Base-by-base conservation (phyloP, 2,329 filamentous ascomycete genomes). In the Trichocomaceae sp. region DNA sequence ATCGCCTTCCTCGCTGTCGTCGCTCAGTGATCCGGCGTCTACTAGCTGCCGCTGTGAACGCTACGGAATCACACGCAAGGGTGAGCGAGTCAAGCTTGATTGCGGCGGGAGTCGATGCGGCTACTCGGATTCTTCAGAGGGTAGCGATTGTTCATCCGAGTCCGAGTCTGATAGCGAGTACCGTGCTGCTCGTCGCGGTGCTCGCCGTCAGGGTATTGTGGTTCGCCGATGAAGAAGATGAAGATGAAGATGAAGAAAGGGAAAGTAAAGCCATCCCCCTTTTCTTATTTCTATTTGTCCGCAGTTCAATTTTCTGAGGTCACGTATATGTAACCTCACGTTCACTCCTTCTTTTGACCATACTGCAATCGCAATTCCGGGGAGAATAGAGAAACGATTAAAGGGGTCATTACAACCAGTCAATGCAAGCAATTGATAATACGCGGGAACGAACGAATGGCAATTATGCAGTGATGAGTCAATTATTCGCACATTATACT, bases 11-110 rank as follows among this genome's bases (percentile, higher is more conserved):
- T 79, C 87, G 63, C 85, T 86, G 54, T 87, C 85, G 64, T 91
- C 89, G 72, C 90, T 83, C 75, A 85, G 81, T 61, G 79, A 84
- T 64, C 77, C 75, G 58, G 76, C 75, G 57, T 70, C 72, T 50
- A 72, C 73, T 67, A 82, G 81, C 71, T 97, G 93, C 83, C 90
- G 86, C 61, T 97, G 92, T 77, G 90, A 96, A 74, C 88, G 91
- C 77, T 96, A 93, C 78, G 92, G 91, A 65, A 95, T 97, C 79
- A 96, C 91, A 61, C 88, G 90, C 76, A 85, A 86, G 72, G 90
- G 91, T 69, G 87, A 95, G 73, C 86, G 91, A 67, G 87, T 97
- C 81, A 93, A 92, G 82, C 84, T 96, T 72, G 91, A 96, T 82
- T 97, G 92, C 69, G 90, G 90, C 64, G 92, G 92, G 63, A 79